Evolutionary conservation across 2,329 filamentous ascomycete genomes (phyloP).

Genomic region (Aspergillus oerlinghausenensis): DNA sequence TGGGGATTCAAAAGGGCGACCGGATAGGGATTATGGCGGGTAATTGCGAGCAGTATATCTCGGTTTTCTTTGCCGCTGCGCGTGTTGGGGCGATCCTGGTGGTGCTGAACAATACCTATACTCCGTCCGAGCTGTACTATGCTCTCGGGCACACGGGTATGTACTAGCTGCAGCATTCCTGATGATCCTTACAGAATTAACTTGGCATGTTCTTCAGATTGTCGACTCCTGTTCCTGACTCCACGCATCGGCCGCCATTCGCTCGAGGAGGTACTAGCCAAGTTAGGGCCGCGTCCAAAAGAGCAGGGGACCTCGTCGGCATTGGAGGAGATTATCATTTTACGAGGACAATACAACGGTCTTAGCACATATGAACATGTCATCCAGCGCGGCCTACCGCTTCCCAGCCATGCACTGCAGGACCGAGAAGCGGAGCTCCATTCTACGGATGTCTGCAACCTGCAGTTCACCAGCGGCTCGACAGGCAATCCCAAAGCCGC

Average conservation of each 20-base stretch:
- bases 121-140: constrained; percentile 65
- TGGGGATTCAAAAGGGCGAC: constrained; percentile 65
- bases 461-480: constrained; percentile 72
- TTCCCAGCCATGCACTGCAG: constrained; percentile 50
- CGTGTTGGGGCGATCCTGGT: constrained; percentile 64
- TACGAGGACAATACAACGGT: constrained; percentile 51
- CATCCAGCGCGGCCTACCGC: constrained; percentile 48
- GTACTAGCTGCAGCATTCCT: constrained; percentile 11
- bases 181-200: neutral
- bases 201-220: constrained; percentile 45
- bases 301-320: constrained; percentile 29
- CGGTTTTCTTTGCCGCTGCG: constrained; percentile 69
- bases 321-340: constrained; percentile 53
- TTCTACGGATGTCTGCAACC: constrained; percentile 65
- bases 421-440: constrained; percentile 53
- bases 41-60: constrained; percentile 55
- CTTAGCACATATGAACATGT: constrained; percentile 60
- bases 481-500: constrained; percentile 69
- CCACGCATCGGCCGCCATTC: constrained; percentile 62
- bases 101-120: constrained; percentile 80
- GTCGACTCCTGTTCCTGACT: constrained; percentile 69
- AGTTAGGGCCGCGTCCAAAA: constrained; percentile 41
- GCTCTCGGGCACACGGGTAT: constrained; percentile 66
- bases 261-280: constrained; percentile 55
- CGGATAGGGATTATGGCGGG: constrained; percentile 70